These are phyloP conservation scores for Candida bentonensis DNA, from an alignment of 805 yeast species.

Conservation along the genomic window DNA sequence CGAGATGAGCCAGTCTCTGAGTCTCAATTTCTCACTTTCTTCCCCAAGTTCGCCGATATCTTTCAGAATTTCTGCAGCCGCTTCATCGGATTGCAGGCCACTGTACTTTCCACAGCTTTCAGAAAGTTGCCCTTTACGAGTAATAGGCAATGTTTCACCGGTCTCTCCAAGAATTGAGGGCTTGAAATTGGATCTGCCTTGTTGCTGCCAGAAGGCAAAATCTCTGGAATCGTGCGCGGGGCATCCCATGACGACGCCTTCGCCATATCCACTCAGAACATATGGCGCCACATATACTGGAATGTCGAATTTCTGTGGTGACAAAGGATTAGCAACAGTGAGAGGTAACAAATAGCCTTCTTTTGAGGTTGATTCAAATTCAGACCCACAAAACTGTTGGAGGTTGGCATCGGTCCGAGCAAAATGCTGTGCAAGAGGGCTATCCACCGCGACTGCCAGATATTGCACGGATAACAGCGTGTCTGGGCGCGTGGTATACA, in stretches of 20 bases:
- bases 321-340: constrained; percentile 44
- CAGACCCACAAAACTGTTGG: constrained; percentile 22
- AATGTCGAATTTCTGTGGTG: constrained; percentile 23
- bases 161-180: constrained; percentile 4
- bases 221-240: constrained; percentile 91
- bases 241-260: constrained; percentile 96
- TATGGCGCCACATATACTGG: constrained; percentile 89
- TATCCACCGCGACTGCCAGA: constrained; percentile 62
- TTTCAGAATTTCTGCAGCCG: constrained; percentile 32
- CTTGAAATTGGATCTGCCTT: constrained; percentile 16
- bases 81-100: constrained; percentile 39
- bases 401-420: constrained; percentile 29
- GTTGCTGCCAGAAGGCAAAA: constrained; percentile 59
- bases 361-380: constrained; percentile 35
- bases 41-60: constrained; percentile 35
- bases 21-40: constrained; percentile 37
- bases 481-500: constrained; percentile 84
- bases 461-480: constrained; percentile 75
- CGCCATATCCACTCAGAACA: constrained; percentile 71
- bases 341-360: constrained; percentile 42
- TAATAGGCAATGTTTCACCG: neutral
- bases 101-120: constrained; percentile 32
- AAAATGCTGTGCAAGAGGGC: constrained; percentile 37
- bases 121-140: constrained; percentile 23
- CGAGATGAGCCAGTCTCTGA: constrained; percentile 90